Base-by-base conservation (phyloP, 2,329 filamentous ascomycete species). In the Arachnopeziza araneosa region DNA sequence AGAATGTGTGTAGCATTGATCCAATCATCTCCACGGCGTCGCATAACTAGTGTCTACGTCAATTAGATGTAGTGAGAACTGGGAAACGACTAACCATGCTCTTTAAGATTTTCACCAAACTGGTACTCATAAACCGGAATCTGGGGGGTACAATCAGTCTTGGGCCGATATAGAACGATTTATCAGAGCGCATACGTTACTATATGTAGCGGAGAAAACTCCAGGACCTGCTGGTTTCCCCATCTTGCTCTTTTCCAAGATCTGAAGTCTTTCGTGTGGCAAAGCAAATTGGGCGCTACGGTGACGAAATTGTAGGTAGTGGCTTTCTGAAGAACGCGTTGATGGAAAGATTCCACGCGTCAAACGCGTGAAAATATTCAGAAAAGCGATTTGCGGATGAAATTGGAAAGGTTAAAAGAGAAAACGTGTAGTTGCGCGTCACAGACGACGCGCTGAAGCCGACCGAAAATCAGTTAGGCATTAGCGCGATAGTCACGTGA, bases 1-100 rank as follows among this genome's bases (percentile, higher is more conserved):
- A 99, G 79, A 62, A 99, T 98, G 73, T 99, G 95, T 57, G 95
- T 99, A n/a, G 95, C 95, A 80, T 99, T 99, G 78, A 99, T 95
- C 92, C 93, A 99, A 76, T 98, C 87, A 75, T 99, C 95, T 57
- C 86, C 84, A 62, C 93, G 87, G 55, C 95, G 86, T 74, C 95
- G 89, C 95, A 99, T 99, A 66, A 98, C 70, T 72, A 56, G 21
- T 65, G 26, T 21, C 19, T n/a, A 58, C 14, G 56, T 66, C 32
- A 66, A 60, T 32, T 21, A n/a, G 19, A 14, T 32, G n/a, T 21
- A 49, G 19, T 22, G n/a, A 26, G 56, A 44, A 21, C 51, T 23
- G 19, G 26, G 21, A 36, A 26, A 2, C 22, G 36, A 55, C 63
- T 64, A 55, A 69, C 70, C 90, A 90, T 97, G 91, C 70, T 89